Evolutionary conservation across 2,329 filamentous ascomycete genomes (phyloP), one percentile per base, ranked within the genome.

Genomic region (Alternaria sp.): DNA sequence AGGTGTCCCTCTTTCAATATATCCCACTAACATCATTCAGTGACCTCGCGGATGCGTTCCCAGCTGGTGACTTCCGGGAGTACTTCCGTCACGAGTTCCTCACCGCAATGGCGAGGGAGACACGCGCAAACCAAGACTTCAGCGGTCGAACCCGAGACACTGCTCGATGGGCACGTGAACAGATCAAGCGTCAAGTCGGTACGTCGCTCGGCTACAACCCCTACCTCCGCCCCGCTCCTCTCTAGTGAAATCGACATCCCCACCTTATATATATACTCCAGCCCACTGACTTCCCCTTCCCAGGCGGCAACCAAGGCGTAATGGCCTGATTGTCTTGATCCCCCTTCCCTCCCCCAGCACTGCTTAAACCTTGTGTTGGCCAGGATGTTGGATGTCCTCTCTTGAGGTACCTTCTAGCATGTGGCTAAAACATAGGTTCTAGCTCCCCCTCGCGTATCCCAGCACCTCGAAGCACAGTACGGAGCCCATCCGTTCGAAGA

Each of bases 151-250:
- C 96, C 4, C 90, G 96, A 69, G 93, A 97, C 70, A 98, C 96
- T 50, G 96, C 96, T 77, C 91, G 95, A 74, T 99, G 96, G 96
- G 94, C 96, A 67, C 91, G 95, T 65, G 96, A 98, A 83, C 93
- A 97, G 80, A 94, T 98, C 80, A 98, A 97, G 87, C 91, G 93
- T 74, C 96, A 99, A 82, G 82, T 90, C 56, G 80, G 80, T 82
- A 76, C 44, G 79, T 75, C 59, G 51, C 19, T 59, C 54, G 17
- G 19, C 47, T 58, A 52, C 58, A 67, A 70, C 32, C 59, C 60
- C 54, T 64, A 59, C 26, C 62, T 68, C 45, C 54, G 58, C 49
- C 59, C 57, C 21, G 43, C 57, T 50, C 54, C 40, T 46, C 32
- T 51, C 26, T 57, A 56, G 12, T 51, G 59, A 32, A 57, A 40